Evolutionary conservation across 1,284 basidiomycete genomes (phyloP), one percentile per base, ranked within the genome.

Genomic region (Takashimella tepidaria): DNA sequence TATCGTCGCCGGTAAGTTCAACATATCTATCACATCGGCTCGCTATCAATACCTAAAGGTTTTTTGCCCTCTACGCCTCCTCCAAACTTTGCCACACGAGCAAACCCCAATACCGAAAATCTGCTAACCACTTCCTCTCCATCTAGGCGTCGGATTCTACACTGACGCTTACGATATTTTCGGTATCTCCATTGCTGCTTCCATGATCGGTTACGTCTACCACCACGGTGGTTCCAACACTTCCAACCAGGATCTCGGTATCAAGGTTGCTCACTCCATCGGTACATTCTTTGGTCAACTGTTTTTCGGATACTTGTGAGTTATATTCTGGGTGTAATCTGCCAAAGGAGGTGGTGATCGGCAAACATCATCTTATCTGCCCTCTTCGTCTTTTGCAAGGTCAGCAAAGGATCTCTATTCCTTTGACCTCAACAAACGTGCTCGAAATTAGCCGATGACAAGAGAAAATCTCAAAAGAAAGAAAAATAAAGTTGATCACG

Each of bases 171-270:
- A 77, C 60, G 76, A 83, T 59, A 81, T 73, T 45, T 63, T 73
- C 71, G 57, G 46, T 41, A 79, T 91, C 75, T 88, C 84, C 64
- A 84, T 89, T 45, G 87, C 82, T 0, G 82, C 85, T 0, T 77
- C 78, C 1, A 89, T 90, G 87, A 75, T 91, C 44, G 85, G 85
- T 16, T 86, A 83, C 63, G 83, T 89, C 46, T 90, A 90, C 67
- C 83, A 84, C 54, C 53, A 60, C 55, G 57, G 74, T 57, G 63
- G 73, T 8, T 58, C 71, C 24, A 70, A 63, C 54, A 80, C 78
- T 44, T 56, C 77, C 37, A 81, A 83, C 63, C 84, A 89, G 67
- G 81, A 85, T 61, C 81, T 86, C 43, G 83, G 82, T 52, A 76
- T 85, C 70, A 87, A 87, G 69, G 81, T 86, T n/a, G 79, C 83